A percentile compares a stretch with the other conserved stretches of the same genome.
Conservation (phyloP, 2,329 filamentous ascomycete species). For the Penicillium sumatraense region DNA sequence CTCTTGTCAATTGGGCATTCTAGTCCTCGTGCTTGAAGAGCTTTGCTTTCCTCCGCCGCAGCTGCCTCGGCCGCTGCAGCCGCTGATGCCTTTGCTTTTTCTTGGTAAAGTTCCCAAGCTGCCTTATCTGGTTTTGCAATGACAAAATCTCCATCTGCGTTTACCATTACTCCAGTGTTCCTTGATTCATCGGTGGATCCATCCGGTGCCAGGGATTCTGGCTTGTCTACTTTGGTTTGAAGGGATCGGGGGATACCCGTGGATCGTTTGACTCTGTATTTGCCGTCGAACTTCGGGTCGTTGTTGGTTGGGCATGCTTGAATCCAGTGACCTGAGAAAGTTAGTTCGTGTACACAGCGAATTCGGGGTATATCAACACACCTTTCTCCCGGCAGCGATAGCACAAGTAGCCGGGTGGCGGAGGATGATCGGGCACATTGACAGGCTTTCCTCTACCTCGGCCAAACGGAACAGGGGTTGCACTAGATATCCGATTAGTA, state of each 20-base stretch:
- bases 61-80: slow-evolving; percentile 81
- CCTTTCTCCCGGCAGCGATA: slow-evolving; percentile 94
- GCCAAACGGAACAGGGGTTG: slow-evolving; percentile 49
- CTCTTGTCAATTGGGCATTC: slow-evolving; percentile 97
- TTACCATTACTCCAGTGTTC: slow-evolving; percentile 92
- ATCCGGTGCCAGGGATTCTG: slow-evolving; percentile 72
- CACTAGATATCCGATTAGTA: slow-evolving; percentile 47
- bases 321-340: slow-evolving; percentile 81
- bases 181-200: slow-evolving; percentile 79
- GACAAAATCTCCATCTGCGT: slow-evolving; percentile 96
- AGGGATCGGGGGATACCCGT: slow-evolving; percentile 97
- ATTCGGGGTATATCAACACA: slow-evolving; percentile 29
- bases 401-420: slow-evolving; percentile 92
- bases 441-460: slow-evolving; percentile 42
- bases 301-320: slow-evolving; percentile 98
- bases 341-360: slow-evolving; percentile 28
- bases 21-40: slow-evolving; percentile 83
- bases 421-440: slow-evolving; percentile 90
- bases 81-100: slow-evolving; percentile 85
- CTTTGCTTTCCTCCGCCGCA: slow-evolving; percentile 77
- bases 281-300: slow-evolving; percentile 92
- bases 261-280: slow-evolving; percentile 90
- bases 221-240: slow-evolving; percentile 93
- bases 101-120: slow-evolving; percentile 96
- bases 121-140: slow-evolving; percentile 94